phyloP scores from a whole-genome alignment of 495 filamentous ascomycete species.

The Penicillium canescens region DNA sequence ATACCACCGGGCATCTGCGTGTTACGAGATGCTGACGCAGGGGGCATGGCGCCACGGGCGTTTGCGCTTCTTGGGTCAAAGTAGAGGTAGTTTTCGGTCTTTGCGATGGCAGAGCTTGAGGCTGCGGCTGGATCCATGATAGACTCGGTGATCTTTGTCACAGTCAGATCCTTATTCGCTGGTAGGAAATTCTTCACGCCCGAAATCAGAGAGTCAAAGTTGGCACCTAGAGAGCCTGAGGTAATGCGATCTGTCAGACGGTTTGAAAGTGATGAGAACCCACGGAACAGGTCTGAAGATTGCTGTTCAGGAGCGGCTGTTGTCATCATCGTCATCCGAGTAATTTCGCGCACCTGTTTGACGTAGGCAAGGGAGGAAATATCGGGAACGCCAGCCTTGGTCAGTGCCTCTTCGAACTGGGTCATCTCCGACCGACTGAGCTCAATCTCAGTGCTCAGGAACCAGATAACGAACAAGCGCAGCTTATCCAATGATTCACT shows the following conservation, averaged over 20 bases:
- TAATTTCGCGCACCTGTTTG: slow-evolving; percentile 88
- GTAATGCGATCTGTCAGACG: slow-evolving; percentile 92
- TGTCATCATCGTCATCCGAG: slow-evolving; percentile 98
- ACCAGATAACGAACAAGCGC: slow-evolving; percentile 95
- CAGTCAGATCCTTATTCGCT: slow-evolving; percentile 89
- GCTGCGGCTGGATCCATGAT: slow-evolving; percentile 95
- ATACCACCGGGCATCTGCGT: slow-evolving; percentile 46
- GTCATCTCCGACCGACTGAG: slow-evolving; percentile 78
- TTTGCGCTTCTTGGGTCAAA: slow-evolving; percentile 94
- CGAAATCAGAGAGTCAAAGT: slow-evolving; percentile 94
- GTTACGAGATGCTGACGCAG: slow-evolving; percentile 58
- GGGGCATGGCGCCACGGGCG: slow-evolving; percentile 88
- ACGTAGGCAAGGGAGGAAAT: slow-evolving; percentile 81
- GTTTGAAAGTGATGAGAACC: slow-evolving; percentile 85
- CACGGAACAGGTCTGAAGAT: slow-evolving; percentile 77
- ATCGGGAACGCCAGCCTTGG: slow-evolving; percentile 67
- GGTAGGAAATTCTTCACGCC: slow-evolving; percentile 99
- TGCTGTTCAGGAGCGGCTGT: slow-evolving; percentile 70
- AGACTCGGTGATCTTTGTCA: slow-evolving; percentile 97
- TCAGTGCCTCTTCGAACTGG: slow-evolving; percentile 84
- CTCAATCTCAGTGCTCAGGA: slow-evolving; percentile 91
- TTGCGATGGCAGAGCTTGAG: slow-evolving; percentile 87
- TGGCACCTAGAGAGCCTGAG: slow-evolving; percentile 82
- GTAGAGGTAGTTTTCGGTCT: slow-evolving; percentile 98
- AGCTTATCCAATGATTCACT: slow-evolving; percentile 86